Evolutionary conservation across 306 rosid genomes (phyloP).

Genomic region (Trifolium dubium): DNA sequence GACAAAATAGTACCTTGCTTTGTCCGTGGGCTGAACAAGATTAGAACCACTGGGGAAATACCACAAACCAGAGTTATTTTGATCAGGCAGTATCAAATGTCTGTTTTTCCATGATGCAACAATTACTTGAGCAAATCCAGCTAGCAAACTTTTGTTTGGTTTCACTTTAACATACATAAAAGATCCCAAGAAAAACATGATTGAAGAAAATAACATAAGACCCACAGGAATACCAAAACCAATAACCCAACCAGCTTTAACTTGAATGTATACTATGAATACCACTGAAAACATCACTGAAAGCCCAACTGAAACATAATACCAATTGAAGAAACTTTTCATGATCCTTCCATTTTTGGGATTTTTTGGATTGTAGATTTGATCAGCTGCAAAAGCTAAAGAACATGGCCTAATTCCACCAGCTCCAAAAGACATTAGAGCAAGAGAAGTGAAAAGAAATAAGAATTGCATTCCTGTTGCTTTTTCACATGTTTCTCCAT

Average conservation of each 20-base stretch:
- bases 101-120: conserved; percentile 74
- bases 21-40: conserved; percentile 65
- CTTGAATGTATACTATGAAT: conserved; percentile 72
- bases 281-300: conserved; percentile 56
- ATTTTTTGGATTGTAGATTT: conserved; percentile 55
- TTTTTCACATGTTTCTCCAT: conserved; percentile 41
- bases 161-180: conserved; percentile 49
- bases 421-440: conserved; percentile 73
- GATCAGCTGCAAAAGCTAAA: conserved; percentile 79
- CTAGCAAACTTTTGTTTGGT: conserved; percentile 61
- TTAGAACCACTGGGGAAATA: conserved; percentile 54
- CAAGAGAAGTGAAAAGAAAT: conserved; percentile 57
- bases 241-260: conserved; percentile 59
- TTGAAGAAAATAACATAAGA: conserved; percentile 62
- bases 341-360: conserved; percentile 50
- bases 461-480: conserved; percentile 49
- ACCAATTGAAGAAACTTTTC: conserved; percentile 84
- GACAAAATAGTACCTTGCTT: conserved; percentile 53
- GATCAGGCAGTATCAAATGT: conserved; percentile 54
- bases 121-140: conserved; percentile 57
- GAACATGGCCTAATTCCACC: conserved; percentile 86
- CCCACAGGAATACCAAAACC: conserved; percentile 78
- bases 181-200: conserved; percentile 70
- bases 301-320: conserved; percentile 72
- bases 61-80: conserved; percentile 55